Evolutionary conservation across 176 grass and related monocot genomes (phyloP), one percentile per base, ranked within the genome.

Genomic region (Sorghum bicolor): DNA sequence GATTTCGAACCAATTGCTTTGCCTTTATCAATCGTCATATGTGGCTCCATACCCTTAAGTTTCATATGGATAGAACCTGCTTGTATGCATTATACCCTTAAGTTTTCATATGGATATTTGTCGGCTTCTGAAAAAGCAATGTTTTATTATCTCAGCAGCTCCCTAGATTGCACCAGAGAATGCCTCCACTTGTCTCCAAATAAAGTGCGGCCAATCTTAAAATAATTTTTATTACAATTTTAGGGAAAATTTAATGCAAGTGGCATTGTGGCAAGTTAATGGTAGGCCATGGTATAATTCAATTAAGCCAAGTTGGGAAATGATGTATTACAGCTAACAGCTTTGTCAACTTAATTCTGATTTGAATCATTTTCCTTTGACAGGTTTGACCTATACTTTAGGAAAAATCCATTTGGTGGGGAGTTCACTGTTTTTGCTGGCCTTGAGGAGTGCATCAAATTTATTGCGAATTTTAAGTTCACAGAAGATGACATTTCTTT

Each of bases 311-410:
- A 19, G 47, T 50, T 50, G 15, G 16, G 15, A 50, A 50, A 53
- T n/a, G 65, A 71, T 25, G 65, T 79, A 43, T 81, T 24, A 64
- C 66, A 55, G 29, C 52, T 84, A 53, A 48, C 67, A 74, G 25
- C n/a, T 60, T 73, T 57, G 19, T 55, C 17, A 38, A 79, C 20
- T 74, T 61, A 30, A 78, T 55, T 19, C 67, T 88, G 34, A 86
- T 78, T 66, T 79, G 39, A 8, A 60, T 85, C 45, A 63, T 87
- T 86, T 58, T 72, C 75, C 34, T 86, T 80, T 90, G 88, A 66
- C 83, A 98, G 96, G 71, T 98, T 95, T 85, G 96, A 98, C 84
- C 66, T 98, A 33, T 98, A 98, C 86, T 98, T 98, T 33, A 95
- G 93, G 83, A 98, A 95, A 86, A 98, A 94, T 80, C 93, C 96